Evolutionary conservation across 306 rosid species (phyloP).

Genomic region (Dicorynia guianensis): DNA sequence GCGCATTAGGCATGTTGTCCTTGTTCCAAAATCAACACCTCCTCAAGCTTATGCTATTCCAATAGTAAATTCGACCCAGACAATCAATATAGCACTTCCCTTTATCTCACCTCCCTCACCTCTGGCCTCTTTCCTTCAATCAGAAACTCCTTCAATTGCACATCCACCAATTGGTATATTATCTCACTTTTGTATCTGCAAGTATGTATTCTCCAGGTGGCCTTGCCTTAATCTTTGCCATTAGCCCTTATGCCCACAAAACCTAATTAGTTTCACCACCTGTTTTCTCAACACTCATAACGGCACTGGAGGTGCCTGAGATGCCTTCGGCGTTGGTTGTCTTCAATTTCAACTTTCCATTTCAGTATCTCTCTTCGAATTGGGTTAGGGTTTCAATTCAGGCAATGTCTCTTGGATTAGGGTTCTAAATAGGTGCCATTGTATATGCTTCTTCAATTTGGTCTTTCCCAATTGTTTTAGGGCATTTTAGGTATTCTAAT

Average conservation of each 20-base stretch:
- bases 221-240: constrained; percentile 88
- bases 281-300: constrained; percentile 82
- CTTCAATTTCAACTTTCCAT: too few species aligned
- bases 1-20: constrained; percentile 75
- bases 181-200: constrained; percentile 65
- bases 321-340: too few species aligned
- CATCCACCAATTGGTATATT: constrained; percentile 76
- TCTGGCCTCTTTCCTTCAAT: constrained; percentile 90
- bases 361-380: too few species aligned
- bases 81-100: constrained; percentile 61
- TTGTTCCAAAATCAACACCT: constrained; percentile 67
- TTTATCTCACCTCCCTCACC: constrained; percentile 95
- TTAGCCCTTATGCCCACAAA: constrained; percentile 93
- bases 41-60: constrained; percentile 46
- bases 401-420: too few species aligned
- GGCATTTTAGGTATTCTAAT: too few species aligned
- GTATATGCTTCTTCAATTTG: too few species aligned
- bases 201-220: constrained; percentile 92
- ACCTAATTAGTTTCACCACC: too few species aligned
- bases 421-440: too few species aligned
- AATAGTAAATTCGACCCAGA: constrained; percentile 58
- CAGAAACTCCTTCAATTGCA: constrained; percentile 86
- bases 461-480: too few species aligned
- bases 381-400: too few species aligned
- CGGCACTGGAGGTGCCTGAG: too few species aligned